Evolutionary conservation across 2,329 filamentous ascomycete genomes (phyloP), one percentile per base, ranked within the genome.

Genomic region (Fusarium sp.): DNA sequence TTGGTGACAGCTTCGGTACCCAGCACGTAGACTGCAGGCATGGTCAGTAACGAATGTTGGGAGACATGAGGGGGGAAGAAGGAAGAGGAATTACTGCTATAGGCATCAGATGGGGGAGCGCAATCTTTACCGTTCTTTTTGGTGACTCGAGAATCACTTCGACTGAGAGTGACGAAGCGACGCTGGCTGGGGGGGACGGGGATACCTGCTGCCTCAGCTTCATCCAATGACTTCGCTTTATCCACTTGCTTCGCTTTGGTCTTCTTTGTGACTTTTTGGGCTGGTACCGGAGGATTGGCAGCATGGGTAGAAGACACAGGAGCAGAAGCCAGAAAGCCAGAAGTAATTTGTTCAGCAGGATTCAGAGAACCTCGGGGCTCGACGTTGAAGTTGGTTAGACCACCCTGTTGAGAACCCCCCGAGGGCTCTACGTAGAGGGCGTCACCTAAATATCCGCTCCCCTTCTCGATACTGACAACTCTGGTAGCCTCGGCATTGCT

Each of bases 141-240:
- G 41, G 11, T 28, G 24, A 32, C 11, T 43, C 56, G 35, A 8
- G 28, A 20, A 28, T 57, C 57, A 7, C 41, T 7, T 40, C 9
- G 57, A 22, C 8, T 26, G 22, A 57, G 9, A 8, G 22, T 51
- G 22, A 63, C 13, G 4, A 63, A 9, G 14, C 48, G 50, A 24
- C 60, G 60, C 5, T 26, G 35, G 17, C 58, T 63, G 19, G 60
- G 60, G 20, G 53, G 53, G 15, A 56, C 17, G 2, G 10, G 22
- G 3, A 13, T 14, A 9, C 43, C 43, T 3, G 20, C 32, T n/a
- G 32, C 35, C 20, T 55, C 41, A n/a, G 59, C 55, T 10, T 60
- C 13, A 11, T 32, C 45, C 22, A 61, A 20, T 9, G 10, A 26
- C 33, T 45, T 28, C 30, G 62, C 57, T 17, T 49, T 62, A 14